phyloP scores from a whole-genome alignment of 768 basidiomycete species.

The Fibroporia radiculosa region DNA sequence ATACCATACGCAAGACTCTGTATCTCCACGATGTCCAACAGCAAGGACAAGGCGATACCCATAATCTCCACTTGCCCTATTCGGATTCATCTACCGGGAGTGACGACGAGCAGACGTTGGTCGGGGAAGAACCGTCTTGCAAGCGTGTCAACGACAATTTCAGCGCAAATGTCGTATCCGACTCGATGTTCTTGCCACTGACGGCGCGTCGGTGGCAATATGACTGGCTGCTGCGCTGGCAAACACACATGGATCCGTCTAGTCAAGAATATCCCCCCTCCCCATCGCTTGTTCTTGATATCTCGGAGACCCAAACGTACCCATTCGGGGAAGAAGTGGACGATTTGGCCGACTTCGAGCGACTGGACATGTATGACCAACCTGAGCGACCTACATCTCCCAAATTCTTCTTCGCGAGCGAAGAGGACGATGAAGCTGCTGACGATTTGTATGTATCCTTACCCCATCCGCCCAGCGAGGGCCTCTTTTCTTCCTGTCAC shows the following conservation, averaged over 20 bases:
- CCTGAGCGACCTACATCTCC: not conserved
- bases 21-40: slow-evolving; percentile 36
- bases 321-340: not conserved
- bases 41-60: not conserved
- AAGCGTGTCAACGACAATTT: not conserved
- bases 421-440: slow-evolving; percentile 8
- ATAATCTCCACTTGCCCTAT: not conserved
- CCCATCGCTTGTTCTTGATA: slow-evolving; percentile 3
- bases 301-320: slow-evolving; percentile 1
- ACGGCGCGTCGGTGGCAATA: slow-evolving; percentile 5
- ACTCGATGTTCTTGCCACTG: not conserved
- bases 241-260: slow-evolving; percentile 1
- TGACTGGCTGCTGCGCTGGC: slow-evolving; percentile 9
- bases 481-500: too few relatives aligned
- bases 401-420: slow-evolving; percentile 9
- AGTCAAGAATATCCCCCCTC: not conserved
- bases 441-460: too few relatives aligned
- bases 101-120: slow-evolving; percentile 1
- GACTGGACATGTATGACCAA: not conserved
- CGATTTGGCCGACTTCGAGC: not conserved
- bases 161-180: not conserved
- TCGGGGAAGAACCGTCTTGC: not conserved
- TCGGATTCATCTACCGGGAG: not conserved
- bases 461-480: too few relatives aligned
- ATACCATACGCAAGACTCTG: slow-evolving; percentile 62